Evolutionary conservation across 108 stramenopile genomes (phyloP).

Genomic region (Cyclotella sp.): DNA sequence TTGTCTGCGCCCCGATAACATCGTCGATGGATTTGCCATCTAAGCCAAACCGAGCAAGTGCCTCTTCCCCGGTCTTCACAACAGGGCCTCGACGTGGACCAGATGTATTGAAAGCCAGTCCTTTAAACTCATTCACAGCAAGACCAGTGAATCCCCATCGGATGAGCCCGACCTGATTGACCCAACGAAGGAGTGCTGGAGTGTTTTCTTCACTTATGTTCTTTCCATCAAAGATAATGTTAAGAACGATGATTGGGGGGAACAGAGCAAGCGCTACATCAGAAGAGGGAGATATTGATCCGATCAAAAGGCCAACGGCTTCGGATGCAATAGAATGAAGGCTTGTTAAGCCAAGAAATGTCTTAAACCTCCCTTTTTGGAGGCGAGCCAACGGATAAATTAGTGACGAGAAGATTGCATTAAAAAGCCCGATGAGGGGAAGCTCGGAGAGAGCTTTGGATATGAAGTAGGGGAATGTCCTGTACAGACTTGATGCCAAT

Average conservation of each 20-base stretch:
- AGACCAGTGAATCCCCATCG: conserved; percentile 89
- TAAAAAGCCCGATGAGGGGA: conserved; percentile 82
- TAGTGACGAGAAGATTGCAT: conserved; percentile 81
- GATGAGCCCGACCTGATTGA: conserved; percentile 71
- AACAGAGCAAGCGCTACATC: conserved; percentile 86
- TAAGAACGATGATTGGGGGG: conserved; percentile 84
- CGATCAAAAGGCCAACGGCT: conserved; percentile 77
- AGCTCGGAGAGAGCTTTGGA: conserved; percentile 94
- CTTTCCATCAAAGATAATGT: conserved; percentile 91
- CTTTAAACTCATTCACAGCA: conserved; percentile 87
- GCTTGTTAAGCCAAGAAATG: conserved; percentile 78
- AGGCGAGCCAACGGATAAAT: conserved; percentile 85
- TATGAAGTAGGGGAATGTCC: conserved; percentile 90
- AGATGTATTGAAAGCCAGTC: conserved; percentile 68
- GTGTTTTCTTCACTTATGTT: conserved; percentile 88
- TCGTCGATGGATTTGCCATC: conserved; percentile 58
- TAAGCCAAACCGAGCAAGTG: conserved; percentile 79
- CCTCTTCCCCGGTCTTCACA: conserved; percentile 79
- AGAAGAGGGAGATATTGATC: conserved; percentile 66
- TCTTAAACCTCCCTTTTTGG: conserved; percentile 66
- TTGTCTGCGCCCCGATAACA: conserved; percentile 67
- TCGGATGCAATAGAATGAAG: conserved; percentile 80
- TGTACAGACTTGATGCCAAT: conserved; percentile 76
- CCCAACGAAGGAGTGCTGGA: conserved; percentile 56
- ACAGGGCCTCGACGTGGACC: conserved; percentile 85